Percentiles rank a stretch among this genome's conserved stretches.
These are phyloP conservation scores for Citrus cavaleriei DNA, from an alignment of 345 rosid genomes.

Conservation along the genomic window DNA sequence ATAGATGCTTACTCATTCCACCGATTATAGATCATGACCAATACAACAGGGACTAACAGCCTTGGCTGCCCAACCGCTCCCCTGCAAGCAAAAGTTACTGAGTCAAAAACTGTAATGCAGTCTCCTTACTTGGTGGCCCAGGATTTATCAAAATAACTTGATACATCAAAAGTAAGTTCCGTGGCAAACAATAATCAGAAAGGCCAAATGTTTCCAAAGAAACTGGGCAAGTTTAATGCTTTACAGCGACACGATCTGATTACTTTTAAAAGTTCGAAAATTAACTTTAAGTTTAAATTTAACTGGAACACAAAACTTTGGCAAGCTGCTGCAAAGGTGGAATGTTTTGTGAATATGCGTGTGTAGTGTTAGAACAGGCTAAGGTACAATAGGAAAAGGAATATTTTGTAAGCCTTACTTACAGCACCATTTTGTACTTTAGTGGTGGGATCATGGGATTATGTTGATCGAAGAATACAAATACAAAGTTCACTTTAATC, in stretches of 20 bases:
- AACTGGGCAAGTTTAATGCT: background rate
- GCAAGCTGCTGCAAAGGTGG: background rate
- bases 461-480: background rate
- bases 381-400: background rate
- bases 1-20: constrained; percentile 69
- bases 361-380: background rate
- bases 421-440: background rate
- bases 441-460: background rate
- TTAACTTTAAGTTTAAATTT: too few species aligned
- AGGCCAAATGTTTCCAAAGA: background rate
- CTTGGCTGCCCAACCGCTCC: constrained; percentile 89
- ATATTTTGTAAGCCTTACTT: background rate
- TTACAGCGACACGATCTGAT: background rate
- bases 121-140: background rate
- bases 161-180: background rate
- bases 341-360: background rate
- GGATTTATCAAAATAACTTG: background rate
- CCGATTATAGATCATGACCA: constrained; percentile 91
- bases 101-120: constrained; percentile 2
- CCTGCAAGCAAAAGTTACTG: constrained; percentile 37
- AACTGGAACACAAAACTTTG: too few species aligned
- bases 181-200: background rate
- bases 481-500: background rate
- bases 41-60: constrained; percentile 74
- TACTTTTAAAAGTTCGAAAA: too few species aligned